A percentile compares a stretch with the other conserved stretches of the same genome.
These are phyloP conservation scores for Myxozyma udenii DNA, from an alignment of 805 yeast species.

Conservation along the genomic window DNA sequence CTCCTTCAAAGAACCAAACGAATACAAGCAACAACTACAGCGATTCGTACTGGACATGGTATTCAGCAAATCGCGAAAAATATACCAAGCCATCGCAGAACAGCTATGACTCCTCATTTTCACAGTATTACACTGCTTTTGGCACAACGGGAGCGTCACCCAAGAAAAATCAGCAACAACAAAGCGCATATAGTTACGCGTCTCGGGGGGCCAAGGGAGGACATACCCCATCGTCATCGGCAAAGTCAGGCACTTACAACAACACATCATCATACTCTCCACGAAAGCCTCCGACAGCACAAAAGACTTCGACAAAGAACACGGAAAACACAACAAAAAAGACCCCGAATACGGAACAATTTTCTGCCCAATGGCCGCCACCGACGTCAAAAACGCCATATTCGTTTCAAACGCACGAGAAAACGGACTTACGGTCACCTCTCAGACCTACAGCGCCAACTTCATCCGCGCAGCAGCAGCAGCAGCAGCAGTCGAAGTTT, in stretches of 20 bases:
- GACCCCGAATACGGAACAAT: too few relatives aligned
- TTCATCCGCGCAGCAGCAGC: not conserved
- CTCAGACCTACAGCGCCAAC: not conserved
- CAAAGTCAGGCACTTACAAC: not conserved
- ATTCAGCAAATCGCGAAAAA: not conserved
- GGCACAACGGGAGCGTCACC: not conserved
- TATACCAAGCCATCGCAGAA: not conserved
- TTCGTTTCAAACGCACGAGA: constrained; percentile 6
- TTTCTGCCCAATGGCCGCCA: constrained; percentile 1
- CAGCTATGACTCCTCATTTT: too few relatives aligned
- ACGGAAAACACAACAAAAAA: not conserved
- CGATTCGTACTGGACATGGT: constrained; percentile 1
- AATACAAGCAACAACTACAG: too few relatives aligned
- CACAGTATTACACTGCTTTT: too few relatives aligned
- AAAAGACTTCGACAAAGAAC: constrained; percentile 4
- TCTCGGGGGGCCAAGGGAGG: not conserved
- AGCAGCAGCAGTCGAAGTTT: not conserved
- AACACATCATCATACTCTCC: not conserved
- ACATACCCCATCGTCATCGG: not conserved
- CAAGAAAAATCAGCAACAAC: not conserved
- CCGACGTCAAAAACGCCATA: constrained; percentile 8
- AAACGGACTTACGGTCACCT: constrained; percentile 4
- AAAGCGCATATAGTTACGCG: not conserved
- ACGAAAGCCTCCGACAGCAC: not conserved
- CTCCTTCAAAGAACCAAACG: not conserved